Base-by-base conservation (phyloP, 306 rosid species). In the Vigna reflexopilosa region DNA sequence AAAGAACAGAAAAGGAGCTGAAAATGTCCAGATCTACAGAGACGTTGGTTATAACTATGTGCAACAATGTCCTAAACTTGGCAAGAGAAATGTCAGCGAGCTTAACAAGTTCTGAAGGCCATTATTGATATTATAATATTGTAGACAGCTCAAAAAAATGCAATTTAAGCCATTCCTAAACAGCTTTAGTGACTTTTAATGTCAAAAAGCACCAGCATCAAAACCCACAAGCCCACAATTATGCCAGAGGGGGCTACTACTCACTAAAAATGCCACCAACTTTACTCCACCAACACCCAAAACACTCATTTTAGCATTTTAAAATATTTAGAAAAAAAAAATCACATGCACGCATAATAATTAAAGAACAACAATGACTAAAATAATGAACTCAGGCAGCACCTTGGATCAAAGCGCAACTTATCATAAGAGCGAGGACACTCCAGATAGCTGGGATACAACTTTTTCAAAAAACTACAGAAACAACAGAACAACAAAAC, bases 401-500 rank as follows among this genome's bases (percentile, higher is more conserved):
- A 93, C 99, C 99, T 93, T n/a, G 99, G 98, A 88, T 96, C 94
- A 80, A 96, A 93, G 45, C 88, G 98, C 84, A 96, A 88, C 89
- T 83, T 96, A 85, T 93, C 98, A 79, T 96, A 96, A 49, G 99
- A 96, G 30, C 94, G 96, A 40, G 99, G 98, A 75, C 99, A 96
- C 82, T 96, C 99, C 75, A 93, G 74, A 78, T 84, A 84, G 82
- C 64, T 81, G 24, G 92, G 89, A 78, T 93, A 93, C 93, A 96
- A 83, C 87, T 87, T 90, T 63, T 83, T 96, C 89, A 96, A 83
- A 81, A 96, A 91, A 79, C 99, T 96, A 90, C 83, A 84, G 0
- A 19, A 48, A 49, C 20, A 82, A 83, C 42, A 75, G 10, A 68
- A 73, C 68, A 61, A 51, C 83, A 81, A 65, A 51, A 17, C 76